phyloP scores from a whole-genome alignment of 768 basidiomycete species.

The Suillus sp. region DNA sequence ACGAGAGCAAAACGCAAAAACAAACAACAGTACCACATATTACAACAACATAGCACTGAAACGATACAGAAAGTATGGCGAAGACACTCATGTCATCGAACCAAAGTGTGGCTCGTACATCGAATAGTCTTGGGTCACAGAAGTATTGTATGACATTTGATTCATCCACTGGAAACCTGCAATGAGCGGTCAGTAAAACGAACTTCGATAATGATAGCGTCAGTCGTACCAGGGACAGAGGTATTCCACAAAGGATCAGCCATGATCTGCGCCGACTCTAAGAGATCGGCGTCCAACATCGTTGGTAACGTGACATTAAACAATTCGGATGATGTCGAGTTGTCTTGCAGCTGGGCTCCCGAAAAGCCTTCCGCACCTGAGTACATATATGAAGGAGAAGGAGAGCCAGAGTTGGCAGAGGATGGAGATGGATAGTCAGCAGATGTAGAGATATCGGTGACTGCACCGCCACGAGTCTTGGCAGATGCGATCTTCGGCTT shows the following conservation, averaged over 20 bases:
- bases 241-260: constrained; percentile 60
- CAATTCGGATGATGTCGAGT: constrained; percentile 32
- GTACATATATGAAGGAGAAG: constrained; percentile 10
- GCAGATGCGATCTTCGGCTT: neutral
- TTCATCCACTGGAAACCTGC: constrained; percentile 40
- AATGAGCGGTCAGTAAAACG: neutral
- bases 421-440: constrained; percentile 43
- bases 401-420: constrained; percentile 23
- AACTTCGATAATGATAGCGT: neutral
- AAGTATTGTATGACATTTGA: constrained; percentile 24
- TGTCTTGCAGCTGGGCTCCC: neutral
- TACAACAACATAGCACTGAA: constrained; percentile 8
- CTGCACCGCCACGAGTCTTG: neutral
- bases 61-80: neutral
- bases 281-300: constrained; percentile 58
- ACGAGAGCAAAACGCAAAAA: constrained; percentile 2
- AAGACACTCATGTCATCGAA: constrained; percentile 14
- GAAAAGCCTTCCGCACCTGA: neutral
- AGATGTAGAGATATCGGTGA: constrained; percentile 21
- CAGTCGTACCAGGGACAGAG: constrained; percentile 51
- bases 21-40: constrained; percentile 4
- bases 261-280: constrained; percentile 63
- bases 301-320: constrained; percentile 50
- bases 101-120: constrained; percentile 27
- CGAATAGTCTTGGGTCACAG: constrained; percentile 28